Percentiles rank a stretch among this genome's conserved stretches.
Conservation (phyloP, 495 filamentous ascomycete species). For the Astrothelium macrocarpum region DNA sequence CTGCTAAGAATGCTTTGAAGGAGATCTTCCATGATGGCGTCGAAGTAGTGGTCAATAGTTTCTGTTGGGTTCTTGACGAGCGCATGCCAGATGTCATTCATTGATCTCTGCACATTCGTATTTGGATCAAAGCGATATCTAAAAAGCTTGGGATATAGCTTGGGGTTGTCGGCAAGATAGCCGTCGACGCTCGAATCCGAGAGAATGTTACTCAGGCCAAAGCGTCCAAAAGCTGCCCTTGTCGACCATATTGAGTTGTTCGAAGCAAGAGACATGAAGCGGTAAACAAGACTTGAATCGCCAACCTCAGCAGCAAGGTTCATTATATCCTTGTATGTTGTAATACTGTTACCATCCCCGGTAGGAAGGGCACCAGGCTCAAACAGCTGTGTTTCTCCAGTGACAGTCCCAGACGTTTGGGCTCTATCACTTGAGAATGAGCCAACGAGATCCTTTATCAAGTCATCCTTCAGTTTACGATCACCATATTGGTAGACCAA, state of each 20-base stretch:
- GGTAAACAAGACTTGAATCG: conserved; percentile 87
- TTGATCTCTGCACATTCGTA: conserved; percentile 78
- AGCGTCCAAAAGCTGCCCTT: conserved; percentile 85
- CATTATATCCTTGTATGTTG: conserved; percentile 93
- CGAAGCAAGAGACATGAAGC: conserved; percentile 91
- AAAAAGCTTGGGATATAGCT: conserved; percentile 89
- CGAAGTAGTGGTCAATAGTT: conserved; percentile 66
- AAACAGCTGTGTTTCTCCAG: conserved; percentile 82
- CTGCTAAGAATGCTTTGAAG: conserved; percentile 75
- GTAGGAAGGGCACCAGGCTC: conserved; percentile 89
- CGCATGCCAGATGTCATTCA: conserved; percentile 95
- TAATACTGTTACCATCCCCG: conserved; percentile 69
- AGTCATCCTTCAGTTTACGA: conserved; percentile 61
- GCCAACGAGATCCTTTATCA: conserved; percentile 75
- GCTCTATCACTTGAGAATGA: conserved; percentile 71
- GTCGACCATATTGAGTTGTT: conserved; percentile 95
- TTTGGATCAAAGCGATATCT: conserved; percentile 94
- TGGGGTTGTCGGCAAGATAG: conserved; percentile 67
- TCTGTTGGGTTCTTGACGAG: conserved; percentile 72
- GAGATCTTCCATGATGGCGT: conserved; percentile 75
- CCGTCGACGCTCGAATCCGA: conserved; percentile 71
- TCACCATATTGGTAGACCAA: conserved; percentile 90
- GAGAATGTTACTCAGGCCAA: conserved; percentile 83
- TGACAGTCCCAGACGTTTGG: conserved; percentile 65
- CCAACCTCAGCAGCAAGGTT: conserved; percentile 86